A percentile compares a stretch with the other conserved stretches of the same genome.
Conservation (phyloP, 2,329 filamentous ascomycete species). For the Clathrospora elynae region DNA sequence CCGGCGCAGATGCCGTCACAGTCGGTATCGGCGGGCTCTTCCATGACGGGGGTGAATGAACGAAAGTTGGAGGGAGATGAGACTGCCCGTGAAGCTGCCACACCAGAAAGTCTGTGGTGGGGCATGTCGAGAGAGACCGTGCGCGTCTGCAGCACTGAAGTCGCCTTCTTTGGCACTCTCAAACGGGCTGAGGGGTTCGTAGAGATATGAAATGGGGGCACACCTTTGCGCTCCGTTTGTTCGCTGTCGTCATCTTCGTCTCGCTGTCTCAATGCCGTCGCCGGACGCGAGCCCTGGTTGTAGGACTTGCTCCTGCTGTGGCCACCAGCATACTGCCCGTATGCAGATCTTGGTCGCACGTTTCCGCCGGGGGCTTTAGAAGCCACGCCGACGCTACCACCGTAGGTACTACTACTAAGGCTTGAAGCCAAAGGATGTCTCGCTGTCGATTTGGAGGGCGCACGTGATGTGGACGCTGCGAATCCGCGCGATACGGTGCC, state of each 20-base stretch:
- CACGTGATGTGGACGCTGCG: constrained; percentile 49
- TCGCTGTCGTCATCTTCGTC: constrained; percentile 50
- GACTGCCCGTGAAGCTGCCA: constrained; percentile 24
- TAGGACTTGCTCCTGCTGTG: constrained; percentile 56
- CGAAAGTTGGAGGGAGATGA: constrained; percentile 34
- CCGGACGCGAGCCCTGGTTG: constrained; percentile 49
- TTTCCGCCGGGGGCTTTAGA: constrained; percentile 51
- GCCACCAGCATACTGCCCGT: constrained; percentile 24
- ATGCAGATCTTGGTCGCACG: constrained; percentile 57
- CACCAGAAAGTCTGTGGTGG: constrained; percentile 20
- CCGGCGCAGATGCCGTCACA: constrained; percentile 33
- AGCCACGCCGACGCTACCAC: constrained; percentile 59
- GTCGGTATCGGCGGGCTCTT: constrained; percentile 39
- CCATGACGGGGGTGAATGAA: constrained; percentile 32
- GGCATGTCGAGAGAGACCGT: constrained; percentile 24
- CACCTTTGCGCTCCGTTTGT: constrained; percentile 53
- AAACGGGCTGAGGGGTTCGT: constrained; percentile 36
- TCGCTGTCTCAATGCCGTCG: constrained; percentile 49
- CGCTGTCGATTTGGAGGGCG: constrained; percentile 51
- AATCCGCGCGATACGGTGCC: constrained; percentile 52
- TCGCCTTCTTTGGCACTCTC: constrained; percentile 39
- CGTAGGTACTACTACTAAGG: no score
- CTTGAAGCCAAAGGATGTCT: constrained; percentile 51
- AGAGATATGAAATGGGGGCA: constrained; percentile 49
- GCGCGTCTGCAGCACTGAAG: constrained; percentile 25